Evolutionary conservation across 768 basidiomycete genomes (phyloP).

Genomic region (Pleurotus platypus): DNA sequence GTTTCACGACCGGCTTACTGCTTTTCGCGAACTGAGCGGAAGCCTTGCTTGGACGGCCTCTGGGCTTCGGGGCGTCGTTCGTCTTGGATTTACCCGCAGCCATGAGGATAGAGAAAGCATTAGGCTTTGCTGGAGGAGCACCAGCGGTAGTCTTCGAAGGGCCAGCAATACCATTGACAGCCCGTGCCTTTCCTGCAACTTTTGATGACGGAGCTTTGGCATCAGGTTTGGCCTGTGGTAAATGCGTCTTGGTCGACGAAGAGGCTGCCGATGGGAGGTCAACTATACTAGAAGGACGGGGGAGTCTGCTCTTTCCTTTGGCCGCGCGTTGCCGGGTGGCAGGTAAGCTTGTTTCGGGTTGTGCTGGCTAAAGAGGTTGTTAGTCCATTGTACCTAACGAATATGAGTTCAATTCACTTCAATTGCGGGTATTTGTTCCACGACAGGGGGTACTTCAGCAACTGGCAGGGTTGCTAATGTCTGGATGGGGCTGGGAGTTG

Average conservation of each 20-base stretch:
- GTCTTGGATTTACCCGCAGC: conserved; percentile 2
- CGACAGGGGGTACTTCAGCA: background rate
- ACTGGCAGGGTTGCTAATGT: background rate
- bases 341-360: background rate
- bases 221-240: background rate
- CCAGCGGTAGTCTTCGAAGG: background rate
- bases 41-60: conserved; percentile 4
- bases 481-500: background rate
- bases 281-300: conserved; percentile 3
- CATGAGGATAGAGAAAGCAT: conserved; percentile 8
- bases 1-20: conserved; percentile 10
- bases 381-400: no score
- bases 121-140: background rate
- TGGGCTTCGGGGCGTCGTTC: conserved; percentile 3
- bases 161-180: background rate
- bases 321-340: background rate
- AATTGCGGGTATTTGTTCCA: background rate
- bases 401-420: no score
- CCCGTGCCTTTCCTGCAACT: background rate
- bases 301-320: conserved; percentile 4
- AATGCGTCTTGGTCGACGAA: background rate
- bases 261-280: background rate
- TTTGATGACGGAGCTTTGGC: background rate
- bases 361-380: background rate
- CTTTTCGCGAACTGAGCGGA: conserved; percentile 6